Evolutionary conservation across 2,329 filamentous ascomycete species (phyloP).

Genomic region (Pseudogymnoascus sp.): DNA sequence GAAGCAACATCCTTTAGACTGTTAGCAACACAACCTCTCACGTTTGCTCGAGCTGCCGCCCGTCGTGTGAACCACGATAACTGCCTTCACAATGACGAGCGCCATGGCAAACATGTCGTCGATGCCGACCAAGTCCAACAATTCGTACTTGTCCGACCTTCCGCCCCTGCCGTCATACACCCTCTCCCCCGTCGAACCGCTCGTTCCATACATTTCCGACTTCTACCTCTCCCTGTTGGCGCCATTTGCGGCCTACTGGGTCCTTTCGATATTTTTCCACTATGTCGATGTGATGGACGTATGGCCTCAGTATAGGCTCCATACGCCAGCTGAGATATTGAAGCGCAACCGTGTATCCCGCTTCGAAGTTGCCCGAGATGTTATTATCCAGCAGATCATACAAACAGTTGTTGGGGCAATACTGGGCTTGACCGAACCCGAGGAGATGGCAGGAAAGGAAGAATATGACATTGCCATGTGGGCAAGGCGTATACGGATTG

Average conservation of each 20-base stretch:
- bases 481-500: slow-evolving; percentile 72
- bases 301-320: slow-evolving; percentile 84
- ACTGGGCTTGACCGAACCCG: slow-evolving; percentile 63
- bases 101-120: slow-evolving; percentile 12
- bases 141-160: slow-evolving; percentile 47
- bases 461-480: slow-evolving; percentile 83
- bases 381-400: slow-evolving; percentile 83
- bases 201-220: slow-evolving; percentile 73
- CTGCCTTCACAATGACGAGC: slow-evolving; percentile 5
- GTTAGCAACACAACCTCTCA: neutral
- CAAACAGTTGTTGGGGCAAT: slow-evolving; percentile 65
- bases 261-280: slow-evolving; percentile 77
- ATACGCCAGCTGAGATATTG: slow-evolving; percentile 84
- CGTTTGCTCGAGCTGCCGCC: slow-evolving; percentile 2
- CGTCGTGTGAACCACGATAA: slow-evolving; percentile 10
- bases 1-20: neutral
- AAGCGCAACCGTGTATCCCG: slow-evolving; percentile 79
- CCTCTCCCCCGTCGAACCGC: slow-evolving; percentile 57
- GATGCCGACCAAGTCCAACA: slow-evolving; percentile 16
- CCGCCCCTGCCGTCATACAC: slow-evolving; percentile 82
- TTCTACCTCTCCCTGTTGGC: slow-evolving; percentile 66
- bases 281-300: slow-evolving; percentile 74
- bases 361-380: slow-evolving; percentile 79
- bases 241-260: slow-evolving; percentile 83
- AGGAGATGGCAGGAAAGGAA: slow-evolving; percentile 66